Evolutionary conservation across 192 early-diverging fungal genomes (phyloP).

Genomic region (Podila horticola): DNA sequence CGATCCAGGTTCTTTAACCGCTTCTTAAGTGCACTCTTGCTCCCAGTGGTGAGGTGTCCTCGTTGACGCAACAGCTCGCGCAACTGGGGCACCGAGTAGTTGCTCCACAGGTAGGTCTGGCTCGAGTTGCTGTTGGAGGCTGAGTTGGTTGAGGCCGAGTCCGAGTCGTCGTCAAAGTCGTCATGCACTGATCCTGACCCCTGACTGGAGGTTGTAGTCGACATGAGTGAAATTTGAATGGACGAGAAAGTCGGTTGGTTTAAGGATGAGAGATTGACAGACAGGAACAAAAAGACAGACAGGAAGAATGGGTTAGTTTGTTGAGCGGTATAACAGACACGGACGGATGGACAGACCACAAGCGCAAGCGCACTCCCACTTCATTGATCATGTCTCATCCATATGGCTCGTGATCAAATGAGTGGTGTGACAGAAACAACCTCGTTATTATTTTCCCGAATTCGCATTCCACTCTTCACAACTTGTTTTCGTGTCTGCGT

Average conservation of each 20-base stretch:
- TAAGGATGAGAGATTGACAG: not conserved
- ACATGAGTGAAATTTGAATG: not conserved
- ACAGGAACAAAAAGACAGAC: not conserved
- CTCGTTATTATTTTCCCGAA: not conserved
- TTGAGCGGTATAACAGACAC: too few species aligned
- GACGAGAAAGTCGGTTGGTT: not conserved
- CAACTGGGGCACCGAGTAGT: constrained; percentile 37
- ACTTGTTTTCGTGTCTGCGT: not conserved
- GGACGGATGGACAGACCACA: too few species aligned
- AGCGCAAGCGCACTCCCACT: not conserved
- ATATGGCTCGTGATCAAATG: not conserved
- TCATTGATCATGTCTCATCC: not conserved
- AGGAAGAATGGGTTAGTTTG: not conserved
- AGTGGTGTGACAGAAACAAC: not conserved
- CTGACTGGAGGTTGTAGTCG: constrained; percentile 4
- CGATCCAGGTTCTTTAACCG: constrained; percentile 34
- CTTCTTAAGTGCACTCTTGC: constrained; percentile 29
- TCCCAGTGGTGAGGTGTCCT: constrained; percentile 40
- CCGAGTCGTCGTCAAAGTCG: constrained; percentile 19
- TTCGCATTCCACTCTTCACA: not conserved
- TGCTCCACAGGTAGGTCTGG: constrained; percentile 39
- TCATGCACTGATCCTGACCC: constrained; percentile 6
- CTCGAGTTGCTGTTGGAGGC: not conserved
- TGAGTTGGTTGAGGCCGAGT: constrained; percentile 17
- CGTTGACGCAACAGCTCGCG: constrained; percentile 39